Evolutionary conservation across 2,329 filamentous ascomycete genomes (phyloP), one percentile per base, ranked within the genome.

Genomic region (Akanthomyces uredinophilus): DNA sequence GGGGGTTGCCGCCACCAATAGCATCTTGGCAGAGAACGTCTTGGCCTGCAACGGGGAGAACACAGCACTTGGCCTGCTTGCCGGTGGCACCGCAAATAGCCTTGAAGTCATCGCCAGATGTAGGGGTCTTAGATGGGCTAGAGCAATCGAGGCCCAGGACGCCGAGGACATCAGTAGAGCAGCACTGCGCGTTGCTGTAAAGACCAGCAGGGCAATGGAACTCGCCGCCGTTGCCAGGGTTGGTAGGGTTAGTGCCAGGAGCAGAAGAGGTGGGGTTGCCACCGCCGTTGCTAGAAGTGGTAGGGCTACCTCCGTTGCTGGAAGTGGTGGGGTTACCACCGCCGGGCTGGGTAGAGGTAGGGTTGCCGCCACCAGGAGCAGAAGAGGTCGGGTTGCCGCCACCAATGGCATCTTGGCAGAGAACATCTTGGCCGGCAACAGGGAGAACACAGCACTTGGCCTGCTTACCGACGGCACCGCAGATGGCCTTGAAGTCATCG

Each of bases 361-460:
- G 39, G 41, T 47, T 55, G 35, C 22, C 32, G 37, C 32, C 41
- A 5, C 53, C 47, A 24, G 52, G 37, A 27, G 22, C 29, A 5
- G 41, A 20, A 29, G 39, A 46, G 20, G 13, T 46, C 22, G 53
- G 47, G 29, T 52, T 47, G 18, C 44, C 51, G n/a, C 51, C 51
- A 29, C 43, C 27, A 44, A 32, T 41, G n/a, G 37, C 18, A 22
- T 47, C 41, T 37, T 44, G 37, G 53, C 60, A 62, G 27, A 62
- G 60, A 57, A 62, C 24, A 18, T 32, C 53, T 24, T 56, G 41
- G 2, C 27, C 41, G 29, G 41, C 66, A 35, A 84, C 74, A 27
- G 81, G 81, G 22, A 84, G 64, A 37, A 78, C 68, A 67, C 82
- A 85, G 78, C 82, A 84, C 68, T 79, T 79, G 57, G 81, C 81